phyloP scores from a whole-genome alignment of 163 green algal species.

The Chlamydomonas reinhardtii region DNA sequence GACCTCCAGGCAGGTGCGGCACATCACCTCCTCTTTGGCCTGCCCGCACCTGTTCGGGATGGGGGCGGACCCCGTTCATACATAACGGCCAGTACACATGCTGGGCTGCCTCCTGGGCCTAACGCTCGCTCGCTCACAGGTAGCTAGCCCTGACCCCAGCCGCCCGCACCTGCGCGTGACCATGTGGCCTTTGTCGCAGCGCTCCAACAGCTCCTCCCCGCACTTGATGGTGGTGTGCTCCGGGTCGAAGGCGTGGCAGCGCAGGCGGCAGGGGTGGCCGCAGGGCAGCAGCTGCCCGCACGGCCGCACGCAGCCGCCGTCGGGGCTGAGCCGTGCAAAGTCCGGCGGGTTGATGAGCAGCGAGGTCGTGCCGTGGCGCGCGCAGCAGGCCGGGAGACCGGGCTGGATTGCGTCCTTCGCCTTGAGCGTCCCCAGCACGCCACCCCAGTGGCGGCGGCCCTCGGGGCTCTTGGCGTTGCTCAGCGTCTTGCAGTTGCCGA shows the following conservation, averaged over 20 bases:
- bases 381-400: conserved; percentile 58
- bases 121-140: no score
- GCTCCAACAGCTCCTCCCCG: conserved; percentile 51
- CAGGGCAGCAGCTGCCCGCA: conserved; percentile 59
- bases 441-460: conserved; percentile 52
- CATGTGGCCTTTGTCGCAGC: conserved; percentile 54
- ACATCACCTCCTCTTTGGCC: not conserved
- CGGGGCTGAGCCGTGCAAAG: conserved; percentile 57
- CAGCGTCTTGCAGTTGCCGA: conserved; percentile 62
- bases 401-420: not conserved
- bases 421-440: conserved; percentile 49
- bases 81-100: no score
- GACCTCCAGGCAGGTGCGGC: conserved; percentile 50
- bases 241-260: conserved; percentile 56
- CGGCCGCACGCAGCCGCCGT: conserved; percentile 67
- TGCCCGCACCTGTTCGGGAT: conserved; percentile 18
- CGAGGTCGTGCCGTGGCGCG: conserved; percentile 23
- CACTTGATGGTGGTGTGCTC: conserved; percentile 44
- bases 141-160: no score
- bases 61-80: no score
- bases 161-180: conserved; percentile 21
- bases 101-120: no score
- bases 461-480: conserved; percentile 41
- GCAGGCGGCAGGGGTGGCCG: conserved; percentile 64
- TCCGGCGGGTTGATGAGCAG: conserved; percentile 28